Conservation (phyloP, 2,329 filamentous ascomycete species). For the Aureobasidium sp. region DNA sequence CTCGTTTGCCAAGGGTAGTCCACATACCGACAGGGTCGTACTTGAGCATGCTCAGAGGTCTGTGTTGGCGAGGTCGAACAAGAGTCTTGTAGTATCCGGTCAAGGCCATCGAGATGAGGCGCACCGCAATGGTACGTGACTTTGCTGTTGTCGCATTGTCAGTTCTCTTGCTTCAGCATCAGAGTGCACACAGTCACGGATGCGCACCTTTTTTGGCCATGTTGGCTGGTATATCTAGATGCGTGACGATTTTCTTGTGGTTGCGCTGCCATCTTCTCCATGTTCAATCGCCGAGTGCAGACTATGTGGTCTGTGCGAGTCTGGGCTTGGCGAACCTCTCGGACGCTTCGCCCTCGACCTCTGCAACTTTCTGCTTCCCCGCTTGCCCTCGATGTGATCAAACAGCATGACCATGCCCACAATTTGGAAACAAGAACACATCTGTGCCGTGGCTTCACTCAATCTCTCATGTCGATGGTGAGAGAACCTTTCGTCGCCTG, state of each 20-base stretch:
- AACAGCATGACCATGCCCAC: too few relatives aligned
- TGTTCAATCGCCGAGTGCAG: too few relatives aligned
- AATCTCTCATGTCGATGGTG: neutral
- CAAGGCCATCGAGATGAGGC: constrained; percentile 96
- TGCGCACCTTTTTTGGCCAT: constrained; percentile 30
- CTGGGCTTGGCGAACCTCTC: too few relatives aligned
- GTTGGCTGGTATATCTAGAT: neutral
- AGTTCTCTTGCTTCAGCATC: too few relatives aligned
- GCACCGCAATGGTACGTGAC: constrained; percentile 85
- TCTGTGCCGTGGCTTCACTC: too few relatives aligned
- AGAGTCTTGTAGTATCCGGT: constrained; percentile 96
- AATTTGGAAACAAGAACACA: too few relatives aligned
- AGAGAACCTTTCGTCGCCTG: neutral
- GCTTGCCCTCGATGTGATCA: neutral
- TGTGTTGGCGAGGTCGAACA: constrained; percentile 68
- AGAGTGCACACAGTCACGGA: neutral
- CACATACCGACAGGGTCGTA: constrained; percentile 91
- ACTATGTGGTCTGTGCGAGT: too few relatives aligned
- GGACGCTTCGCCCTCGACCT: too few relatives aligned
- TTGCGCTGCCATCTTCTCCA: too few relatives aligned
- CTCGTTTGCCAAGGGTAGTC: too few relatives aligned
- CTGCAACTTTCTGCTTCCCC: too few relatives aligned
- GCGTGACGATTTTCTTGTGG: neutral
- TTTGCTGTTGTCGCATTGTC: constrained; percentile 54
- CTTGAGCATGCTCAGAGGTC: constrained; percentile 94